Conservation (phyloP, 352 stramenopile species). For the Thalassiosira hispida region DNA sequence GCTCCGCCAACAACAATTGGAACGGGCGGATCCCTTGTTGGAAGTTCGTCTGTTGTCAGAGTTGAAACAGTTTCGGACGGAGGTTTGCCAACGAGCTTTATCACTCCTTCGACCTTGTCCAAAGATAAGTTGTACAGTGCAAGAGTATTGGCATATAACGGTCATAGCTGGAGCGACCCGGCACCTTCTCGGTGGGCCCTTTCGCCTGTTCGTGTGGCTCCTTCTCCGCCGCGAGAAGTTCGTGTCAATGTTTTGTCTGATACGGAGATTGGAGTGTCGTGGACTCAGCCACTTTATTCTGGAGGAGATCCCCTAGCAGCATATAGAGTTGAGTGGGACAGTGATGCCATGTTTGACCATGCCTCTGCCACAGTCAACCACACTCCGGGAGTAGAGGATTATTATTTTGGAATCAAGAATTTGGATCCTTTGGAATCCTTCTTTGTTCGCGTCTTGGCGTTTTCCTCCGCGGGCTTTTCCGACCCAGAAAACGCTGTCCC, state of each 20-base stretch:
- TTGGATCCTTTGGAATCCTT: conserved; percentile 89
- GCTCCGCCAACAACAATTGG: conserved; percentile 53
- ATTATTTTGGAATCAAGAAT: conserved; percentile 81
- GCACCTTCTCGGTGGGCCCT: conserved; percentile 31
- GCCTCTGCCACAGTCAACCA: conserved; percentile 41
- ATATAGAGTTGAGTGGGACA: conserved; percentile 91
- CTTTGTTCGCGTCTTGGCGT: conserved; percentile 89
- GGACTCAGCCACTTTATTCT: conserved; percentile 86
- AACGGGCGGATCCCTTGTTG: conserved; percentile 56
- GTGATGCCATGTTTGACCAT: conserved; percentile 86
- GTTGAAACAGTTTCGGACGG: conserved; percentile 58
- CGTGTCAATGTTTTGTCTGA: conserved; percentile 63
- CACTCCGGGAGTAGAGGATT: conserved; percentile 15
- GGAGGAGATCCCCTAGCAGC: conserved; percentile 88
- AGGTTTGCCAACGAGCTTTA: conserved; percentile 49
- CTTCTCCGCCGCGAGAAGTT: conserved; percentile 64
- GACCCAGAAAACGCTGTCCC: conserved; percentile 72
- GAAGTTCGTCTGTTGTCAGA: conserved; percentile 51
- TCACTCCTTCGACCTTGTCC: conserved; percentile 69
- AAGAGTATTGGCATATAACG: conserved; percentile 90
- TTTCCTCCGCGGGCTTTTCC: conserved; percentile 88
- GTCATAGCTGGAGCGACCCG: conserved; percentile 60
- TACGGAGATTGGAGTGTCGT: conserved; percentile 87
- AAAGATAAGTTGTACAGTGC: conserved; percentile 85
- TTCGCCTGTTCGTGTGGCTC: conserved; percentile 46